A percentile compares a stretch with the other conserved stretches of the same genome.
Evolutionary conservation across 192 early-diverging fungal genomes (phyloP).

Genomic region (Umbelopsis ramanniana): DNA sequence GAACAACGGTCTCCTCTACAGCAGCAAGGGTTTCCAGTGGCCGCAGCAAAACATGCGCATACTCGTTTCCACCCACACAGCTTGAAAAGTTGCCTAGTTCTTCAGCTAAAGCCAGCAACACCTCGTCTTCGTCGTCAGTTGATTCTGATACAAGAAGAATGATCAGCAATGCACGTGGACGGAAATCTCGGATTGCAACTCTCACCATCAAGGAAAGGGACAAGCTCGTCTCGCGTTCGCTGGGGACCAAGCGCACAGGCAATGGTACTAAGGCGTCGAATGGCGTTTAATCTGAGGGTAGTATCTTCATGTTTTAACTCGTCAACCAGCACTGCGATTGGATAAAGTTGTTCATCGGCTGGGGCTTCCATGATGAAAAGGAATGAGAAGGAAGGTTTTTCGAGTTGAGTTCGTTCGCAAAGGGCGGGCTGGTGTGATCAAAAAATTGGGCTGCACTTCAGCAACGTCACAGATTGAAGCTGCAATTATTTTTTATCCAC

Average conservation of each 20-base stretch:
- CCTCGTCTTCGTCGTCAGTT: constrained; percentile 99
- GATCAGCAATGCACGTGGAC: background rate
- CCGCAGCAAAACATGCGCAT: constrained; percentile 83
- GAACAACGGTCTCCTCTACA: constrained; percentile 97
- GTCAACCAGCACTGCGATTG: constrained; percentile 90
- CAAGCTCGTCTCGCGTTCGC: constrained; percentile 92
- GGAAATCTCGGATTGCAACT: constrained; percentile 13
- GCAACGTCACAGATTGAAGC: background rate
- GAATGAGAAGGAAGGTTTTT: background rate
- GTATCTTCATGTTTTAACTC: constrained; percentile 95
- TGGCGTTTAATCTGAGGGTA: constrained; percentile 79
- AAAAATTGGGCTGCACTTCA: constrained; percentile 5
- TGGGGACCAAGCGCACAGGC: constrained; percentile 94
- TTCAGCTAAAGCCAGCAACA: constrained; percentile 90
- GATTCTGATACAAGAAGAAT: constrained; percentile 71
- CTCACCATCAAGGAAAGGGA: constrained; percentile 97
- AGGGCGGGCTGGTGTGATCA: constrained; percentile 39
- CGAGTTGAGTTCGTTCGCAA: background rate
- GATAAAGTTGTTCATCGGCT: constrained; percentile 67
- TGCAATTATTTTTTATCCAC: background rate
- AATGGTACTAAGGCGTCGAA: constrained; percentile 80
- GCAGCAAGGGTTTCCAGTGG: constrained; percentile 97
- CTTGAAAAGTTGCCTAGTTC: constrained; percentile 93
- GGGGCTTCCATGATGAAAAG: constrained; percentile 14
- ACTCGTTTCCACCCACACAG: constrained; percentile 88